Base-by-base conservation (phyloP, 257 asterid genomes). In the Ophiorrhiza pumila region DNA sequence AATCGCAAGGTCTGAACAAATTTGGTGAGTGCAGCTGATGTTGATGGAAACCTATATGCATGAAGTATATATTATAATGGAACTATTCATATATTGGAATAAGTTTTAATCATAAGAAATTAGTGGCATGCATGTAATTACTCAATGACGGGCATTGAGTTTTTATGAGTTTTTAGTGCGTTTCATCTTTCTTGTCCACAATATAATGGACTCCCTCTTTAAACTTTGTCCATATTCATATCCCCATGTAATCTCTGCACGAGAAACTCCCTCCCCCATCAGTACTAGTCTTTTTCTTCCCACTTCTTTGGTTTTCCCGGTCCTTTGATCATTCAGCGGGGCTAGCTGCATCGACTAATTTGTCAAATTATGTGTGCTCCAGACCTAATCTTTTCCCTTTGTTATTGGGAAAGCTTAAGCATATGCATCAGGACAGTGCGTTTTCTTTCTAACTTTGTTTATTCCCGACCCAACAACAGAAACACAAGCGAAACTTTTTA, bases 21-120 rank as follows among this genome's bases (percentile, higher is more conserved):
- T 8, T 29, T 6, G 45, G 14, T 29, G 23, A 46, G 29, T 1
- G 39, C 43, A 18, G 59, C 0, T 31, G 77, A 73, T 52, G 77
- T 64, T 52, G 77, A 73, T 64, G 18, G 77, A 64, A 73, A 73
- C 71, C 77, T 52, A 57, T 42, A 8, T 32, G 31, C 63, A 43
- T 35, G 72, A 64, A 45, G 25, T 47, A 7, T n/a, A 46, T 0
- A 45, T 47, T 25, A 20, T 12, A 15, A 9, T 15, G 10, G 23
- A 7, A 65, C 5, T 22, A 3, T 42, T 42, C 53, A 20, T 62
- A 29, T 62, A 4, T 12, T 50, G 13, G 0, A 67, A 27, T n/a
- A 23, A 23, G n/a, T n/a, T 56, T 56, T 56, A 23, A 25, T 15
- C 32, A 56, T 2, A 56, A 56, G 62, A 56, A 25, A n/a, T n/a